Base-by-base conservation (phyloP, 139 green algal species). In the Mychonastes homosphaera region DNA sequence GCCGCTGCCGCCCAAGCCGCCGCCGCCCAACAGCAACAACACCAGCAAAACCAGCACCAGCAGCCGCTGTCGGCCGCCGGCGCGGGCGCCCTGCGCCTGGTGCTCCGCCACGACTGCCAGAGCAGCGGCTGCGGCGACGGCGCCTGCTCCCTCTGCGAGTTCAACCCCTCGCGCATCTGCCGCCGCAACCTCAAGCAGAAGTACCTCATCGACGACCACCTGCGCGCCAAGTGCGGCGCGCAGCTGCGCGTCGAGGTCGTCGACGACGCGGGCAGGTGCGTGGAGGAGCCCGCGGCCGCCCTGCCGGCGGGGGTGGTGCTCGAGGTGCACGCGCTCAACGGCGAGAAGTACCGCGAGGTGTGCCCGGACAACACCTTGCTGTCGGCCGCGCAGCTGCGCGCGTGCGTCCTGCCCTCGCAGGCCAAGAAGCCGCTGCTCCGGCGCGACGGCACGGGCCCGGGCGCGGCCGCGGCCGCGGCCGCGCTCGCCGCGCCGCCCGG, bases 331-430 rank as follows among this genome's bases (percentile, higher is more conserved):
- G 71, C 79, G 38, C 57, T 83, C 8, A 83, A 79, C 45, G 71
- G 76, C n/a, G 76, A 83, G 63, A 83, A 77, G 68, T 83, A 83
- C 68, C 68, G 69, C 40, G 76, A 83, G 71, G 58, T 83, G 9
- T 83, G 76, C 41, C 71, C 76, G 3, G 75, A 82, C 54, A 79
- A 79, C 64, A 77, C 64, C 30, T 65, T 82, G 34, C 70, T 82
- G 13, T 65, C 58, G 21, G 58, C 59, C 49, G 29, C n/a, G 24
- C 56, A 74, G 62, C 62, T 82, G 49, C 53, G 58, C 21, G 56
- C 30, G 16, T 82, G 75, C 62, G 62, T 82, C 41, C 76, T 82
- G 38, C 48, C 39, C 30, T 51, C 53, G 12, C 62, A 79, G 57
- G 64, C 77, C 51, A 72, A 63, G 6, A 77, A 76, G 69, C 70